These are phyloP conservation scores for Staphylotrichum tortipilum DNA, from an alignment of 495 filamentous ascomycete species.

Conservation along the genomic window DNA sequence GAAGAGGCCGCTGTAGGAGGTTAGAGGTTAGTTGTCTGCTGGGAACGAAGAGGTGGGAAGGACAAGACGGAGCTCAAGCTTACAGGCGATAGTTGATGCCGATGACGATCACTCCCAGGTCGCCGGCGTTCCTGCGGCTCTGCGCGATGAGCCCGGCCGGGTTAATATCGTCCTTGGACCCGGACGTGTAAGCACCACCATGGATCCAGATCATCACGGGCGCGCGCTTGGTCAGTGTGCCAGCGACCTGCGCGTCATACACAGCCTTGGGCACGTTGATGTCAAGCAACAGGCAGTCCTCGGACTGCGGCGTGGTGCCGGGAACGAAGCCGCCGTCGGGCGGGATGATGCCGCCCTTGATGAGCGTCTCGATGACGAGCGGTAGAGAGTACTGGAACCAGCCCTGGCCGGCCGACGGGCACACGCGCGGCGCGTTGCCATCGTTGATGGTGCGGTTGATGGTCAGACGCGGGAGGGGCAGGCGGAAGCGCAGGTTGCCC, in stretches of 20 bases:
- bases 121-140: conserved; percentile 3
- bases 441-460: conserved; percentile 9
- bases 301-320: not conserved
- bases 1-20: not conserved
- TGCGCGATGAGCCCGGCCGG: conserved; percentile 6
- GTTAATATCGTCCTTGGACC: conserved; percentile 4
- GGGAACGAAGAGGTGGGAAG: no score
- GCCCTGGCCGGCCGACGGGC: not conserved
- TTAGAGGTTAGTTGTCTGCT: no score
- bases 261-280: conserved; percentile 5
- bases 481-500: conserved; percentile 3
- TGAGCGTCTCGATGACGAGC: conserved; percentile 3
- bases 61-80: no score
- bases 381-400: conserved; percentile 10
- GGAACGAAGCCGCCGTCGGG: not conserved
- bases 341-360: not conserved
- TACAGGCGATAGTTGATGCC: conserved; percentile 14
- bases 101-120: conserved; percentile 5
- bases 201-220: conserved; percentile 14
- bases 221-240: not conserved
- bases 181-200: conserved; percentile 8
- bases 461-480: conserved; percentile 7
- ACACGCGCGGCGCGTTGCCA: conserved; percentile 1
- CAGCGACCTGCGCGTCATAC: not conserved
- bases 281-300: conserved; percentile 11